Base-by-base conservation (phyloP, 2,329 filamentous ascomycete species). In the Colletotrichum lupini region DNA sequence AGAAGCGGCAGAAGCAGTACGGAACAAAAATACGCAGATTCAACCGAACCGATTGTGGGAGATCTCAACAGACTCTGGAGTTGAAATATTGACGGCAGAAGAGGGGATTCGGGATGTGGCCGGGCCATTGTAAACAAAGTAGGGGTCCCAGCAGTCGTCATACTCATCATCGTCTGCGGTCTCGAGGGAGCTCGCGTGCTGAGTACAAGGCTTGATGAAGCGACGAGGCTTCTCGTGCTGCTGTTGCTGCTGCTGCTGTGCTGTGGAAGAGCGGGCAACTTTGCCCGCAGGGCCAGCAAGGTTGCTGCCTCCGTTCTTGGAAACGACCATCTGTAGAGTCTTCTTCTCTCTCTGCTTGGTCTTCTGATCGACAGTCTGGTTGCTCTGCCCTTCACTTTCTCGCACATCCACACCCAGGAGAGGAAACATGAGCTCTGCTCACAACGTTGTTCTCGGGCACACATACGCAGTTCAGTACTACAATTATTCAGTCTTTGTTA, bases 141-240 rank as follows among this genome's bases (percentile, higher is more conserved):
- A 24, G 3, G 70, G 55, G 3, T 70, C 60, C 70, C 67, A 70
- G n/a, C 59, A 68, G 8, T 73, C 70, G 14, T 66, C 70, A 37
- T 73, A 73, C 19, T 73, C 46, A 22, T 73, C 70, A 37, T 73
- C 70, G 49, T 73, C 59, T 8, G 49, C 49, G 4, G 67, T 73
- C 12, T 73, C 70, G 16, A 73, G 60, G 5, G 22, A 24, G 11
- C 60, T 56, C 6, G 67, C 67, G 28, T 60, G 55, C 49, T 62
- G 26, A 35, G 24, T 32, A 37, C 56, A 35, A 42, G 59, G 42
- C 5, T 42, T 46, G 24, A 35, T 24, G 19, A 28, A 26, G 30
- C 59, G 70, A 9, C 67, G 58, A 30, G 53, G 19, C 24, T 56
- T 53, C 60, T 63, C 55, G 22, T 30, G 30, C 35, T 6, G 35